These are phyloP conservation scores for Cercophora sp. DNA, from an alignment of 495 filamentous ascomycete genomes.

Conservation along the genomic window DNA sequence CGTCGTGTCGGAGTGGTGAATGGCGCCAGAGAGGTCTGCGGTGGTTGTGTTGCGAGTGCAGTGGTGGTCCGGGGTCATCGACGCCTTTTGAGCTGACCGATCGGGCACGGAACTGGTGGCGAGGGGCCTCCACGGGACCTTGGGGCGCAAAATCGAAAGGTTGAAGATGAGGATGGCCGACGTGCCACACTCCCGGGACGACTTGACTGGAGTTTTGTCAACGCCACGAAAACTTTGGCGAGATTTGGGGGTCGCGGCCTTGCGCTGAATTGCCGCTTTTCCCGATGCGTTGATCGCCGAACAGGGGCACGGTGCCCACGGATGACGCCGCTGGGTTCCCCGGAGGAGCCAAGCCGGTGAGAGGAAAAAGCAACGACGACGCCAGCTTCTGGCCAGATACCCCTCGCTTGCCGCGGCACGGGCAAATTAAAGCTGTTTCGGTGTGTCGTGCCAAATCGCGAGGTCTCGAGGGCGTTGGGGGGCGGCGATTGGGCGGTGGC, in stretches of 20 bases:
- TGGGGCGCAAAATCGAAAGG: slow-evolving; percentile 4
- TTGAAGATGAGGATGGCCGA: slow-evolving; percentile 6
- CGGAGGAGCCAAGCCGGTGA: slow-evolving; percentile 8
- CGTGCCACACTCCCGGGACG: slow-evolving; percentile 7
- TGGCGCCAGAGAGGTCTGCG: background rate
- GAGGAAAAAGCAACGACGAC: slow-evolving; percentile 8
- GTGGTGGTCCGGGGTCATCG: background rate
- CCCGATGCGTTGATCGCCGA: slow-evolving; percentile 12
- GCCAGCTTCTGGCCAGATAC: slow-evolving; percentile 9
- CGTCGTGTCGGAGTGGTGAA: background rate
- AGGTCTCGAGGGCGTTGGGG: no score
- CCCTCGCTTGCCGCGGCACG: slow-evolving; percentile 5
- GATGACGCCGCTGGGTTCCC: slow-evolving; percentile 4
- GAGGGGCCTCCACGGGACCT: background rate
- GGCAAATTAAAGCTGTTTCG: background rate
- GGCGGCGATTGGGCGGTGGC: no score
- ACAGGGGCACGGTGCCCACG: slow-evolving; percentile 12
- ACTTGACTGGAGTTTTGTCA: background rate
- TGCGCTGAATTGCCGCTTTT: slow-evolving; percentile 10
- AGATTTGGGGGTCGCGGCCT: slow-evolving; percentile 15
- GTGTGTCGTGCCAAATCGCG: background rate
- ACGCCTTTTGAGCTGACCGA: background rate
- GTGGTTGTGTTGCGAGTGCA: background rate
- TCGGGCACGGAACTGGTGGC: background rate
- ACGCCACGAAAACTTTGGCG: slow-evolving; percentile 16